Base-by-base conservation (phyloP, 176 grass and related monocot species). In the Saccharum spontaneum region DNA sequence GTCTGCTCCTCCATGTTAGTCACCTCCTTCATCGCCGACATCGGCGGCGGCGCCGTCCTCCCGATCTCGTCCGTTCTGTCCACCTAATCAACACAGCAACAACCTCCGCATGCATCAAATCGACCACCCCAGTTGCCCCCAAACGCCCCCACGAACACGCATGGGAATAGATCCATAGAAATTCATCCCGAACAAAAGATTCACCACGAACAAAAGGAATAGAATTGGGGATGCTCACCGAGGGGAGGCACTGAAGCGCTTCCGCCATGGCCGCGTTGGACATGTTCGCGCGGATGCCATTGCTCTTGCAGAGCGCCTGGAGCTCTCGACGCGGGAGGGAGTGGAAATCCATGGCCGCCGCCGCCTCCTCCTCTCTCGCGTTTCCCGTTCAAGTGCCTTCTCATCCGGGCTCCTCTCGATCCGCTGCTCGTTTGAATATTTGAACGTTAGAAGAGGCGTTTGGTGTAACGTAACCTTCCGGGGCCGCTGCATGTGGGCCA, bases 191-290 rank as follows among this genome's bases (percentile, higher is more conserved):
- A 37, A 33, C 33, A 33, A 33, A 33, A 36, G 14, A 57, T 57
- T 57, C 54, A 1, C 17, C 17, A 8, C 17, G 61, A 36, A 38
- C 37, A 71, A 50, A 41, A 28, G 67, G 6, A 69, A 20, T 30
- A 16, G 4, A 17, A 24, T 2, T 10, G 59, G 11, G 61, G 61
- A 50, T 41, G 28, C 81, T 75, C 90, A 98, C 93, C 60, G 69
- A 67, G 64, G 89, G 34, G 85, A 98, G 95, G 57, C 83, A 82
- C 39, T 61, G 63, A 26, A 98, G 91, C 33, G 93, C 87, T n/a
- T 93, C 89, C 61, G 75, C 93, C 95, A 95, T 95, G 93, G 91
- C 91, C 60, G 81, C 63, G 76, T 98, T 98, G 80, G 93, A 92
- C 75, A 90, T 88, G 83, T 98, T 98, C 37, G 95, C 95, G 4